Evolutionary conservation across 257 asterid species (phyloP).

Genomic region (Solanum paucissectum): DNA sequence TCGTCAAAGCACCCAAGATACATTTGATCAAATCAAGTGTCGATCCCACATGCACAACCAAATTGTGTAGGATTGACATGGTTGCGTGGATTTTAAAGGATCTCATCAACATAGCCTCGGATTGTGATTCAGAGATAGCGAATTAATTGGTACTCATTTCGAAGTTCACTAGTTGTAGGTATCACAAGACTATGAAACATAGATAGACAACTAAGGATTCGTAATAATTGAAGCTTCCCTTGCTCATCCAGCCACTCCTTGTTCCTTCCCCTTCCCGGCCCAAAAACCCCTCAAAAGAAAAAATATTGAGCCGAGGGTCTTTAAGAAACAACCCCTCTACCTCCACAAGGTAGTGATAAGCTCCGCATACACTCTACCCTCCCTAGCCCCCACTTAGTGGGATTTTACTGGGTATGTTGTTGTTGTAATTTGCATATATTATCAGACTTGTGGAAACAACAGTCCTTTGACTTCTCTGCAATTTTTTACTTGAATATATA

Average conservation of each 20-base stretch:
- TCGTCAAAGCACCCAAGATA: background rate
- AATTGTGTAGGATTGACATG: background rate
- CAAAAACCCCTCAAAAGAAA: background rate
- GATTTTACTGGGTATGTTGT: background rate
- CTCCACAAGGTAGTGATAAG: background rate
- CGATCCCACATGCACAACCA: background rate
- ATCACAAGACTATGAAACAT: background rate
- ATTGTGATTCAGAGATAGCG: background rate
- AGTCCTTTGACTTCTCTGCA: background rate
- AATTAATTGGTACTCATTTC: background rate
- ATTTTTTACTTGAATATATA: background rate
- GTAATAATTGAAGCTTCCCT: background rate
- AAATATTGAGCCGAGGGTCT: background rate
- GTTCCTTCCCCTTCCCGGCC: background rate
- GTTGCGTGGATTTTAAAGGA: background rate
- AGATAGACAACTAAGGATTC: background rate
- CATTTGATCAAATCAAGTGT: background rate
- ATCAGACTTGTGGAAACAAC: background rate
- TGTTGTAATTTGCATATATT: background rate
- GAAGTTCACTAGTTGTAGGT: background rate
- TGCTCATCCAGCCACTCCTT: background rate
- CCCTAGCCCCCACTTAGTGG: background rate
- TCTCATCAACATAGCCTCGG: background rate
- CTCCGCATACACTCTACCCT: background rate
- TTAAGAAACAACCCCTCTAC: background rate